Base-by-base conservation (phyloP, 1,284 basidiomycete genomes). In the Cryptococcus sp. region DNA sequence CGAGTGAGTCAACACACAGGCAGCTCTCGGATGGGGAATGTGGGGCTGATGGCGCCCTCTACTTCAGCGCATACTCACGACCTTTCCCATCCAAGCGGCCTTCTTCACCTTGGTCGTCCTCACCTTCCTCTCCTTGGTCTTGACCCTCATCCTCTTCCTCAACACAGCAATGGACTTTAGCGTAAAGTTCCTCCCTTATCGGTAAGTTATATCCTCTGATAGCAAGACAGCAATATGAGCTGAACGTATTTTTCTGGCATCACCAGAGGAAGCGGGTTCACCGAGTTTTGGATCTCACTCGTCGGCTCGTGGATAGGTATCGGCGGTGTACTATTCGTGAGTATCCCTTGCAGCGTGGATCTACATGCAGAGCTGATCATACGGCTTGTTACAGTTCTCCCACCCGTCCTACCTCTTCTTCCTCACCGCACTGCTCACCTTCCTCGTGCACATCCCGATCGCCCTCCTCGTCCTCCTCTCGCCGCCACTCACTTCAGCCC, bases 381-480 rank as follows among this genome's bases (percentile, higher is more conserved):
- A 13, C 31, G 5, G 31, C 13, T 8, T 20, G 11, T 40, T 25
- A 10, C 52, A 75, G 73, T 74, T 74, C 66, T 75, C 74, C 5
- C 70, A 73, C 54, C 74, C 74, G 20, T 68, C 72, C 23, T 69
- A 67, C 57, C 66, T 76, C 35, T 74, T 72, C 65, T 74, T 76
- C 68, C 52, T 72, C 19, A 72, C 73, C 13, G 73, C 70, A 23
- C 58, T 75, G 44, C 50, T 73, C 47, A 70, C 73, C n/a, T 48
- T 67, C 50, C 44, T 76, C 25, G 51, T 74, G 44, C 66, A 69
- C 47, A 56, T 72, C 42, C 72, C 73, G 0, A 64, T 75, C 54
- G 56, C 71, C 53, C 69, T 76, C 59, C 59, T 76, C 23, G 59
- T 62, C 31, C 46, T 69, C 44, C 57, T 72, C 46, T 74, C 73